A percentile compares a stretch with the other conserved stretches of the same genome.
phyloP scores from a whole-genome alignment of 495 filamentous ascomycete species.

The Gamarada debralockiae region DNA sequence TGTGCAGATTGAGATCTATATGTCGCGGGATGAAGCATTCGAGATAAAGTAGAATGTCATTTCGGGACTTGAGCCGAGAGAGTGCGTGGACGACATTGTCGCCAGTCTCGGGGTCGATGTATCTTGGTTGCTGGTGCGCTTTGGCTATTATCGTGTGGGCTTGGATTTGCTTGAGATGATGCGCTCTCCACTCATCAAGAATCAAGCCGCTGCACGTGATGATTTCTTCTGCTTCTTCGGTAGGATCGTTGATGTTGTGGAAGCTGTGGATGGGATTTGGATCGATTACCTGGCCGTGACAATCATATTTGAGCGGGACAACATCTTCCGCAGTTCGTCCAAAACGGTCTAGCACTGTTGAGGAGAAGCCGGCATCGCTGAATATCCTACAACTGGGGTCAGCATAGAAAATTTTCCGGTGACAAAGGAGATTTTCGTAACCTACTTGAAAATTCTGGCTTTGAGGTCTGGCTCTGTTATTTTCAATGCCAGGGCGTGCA shows the following conservation, averaged over 20 bases:
- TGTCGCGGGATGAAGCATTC: constrained; percentile 1
- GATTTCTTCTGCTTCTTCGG: no score
- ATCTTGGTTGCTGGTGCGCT: not conserved
- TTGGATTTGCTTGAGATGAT: not conserved
- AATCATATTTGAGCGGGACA: not conserved
- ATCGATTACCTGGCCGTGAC: not conserved
- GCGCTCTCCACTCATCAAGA: not conserved
- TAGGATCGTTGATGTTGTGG: not conserved
- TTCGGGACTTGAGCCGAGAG: constrained; percentile 6
- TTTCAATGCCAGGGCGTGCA: not conserved
- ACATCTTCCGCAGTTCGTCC: not conserved
- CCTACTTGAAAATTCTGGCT: constrained; percentile 5
- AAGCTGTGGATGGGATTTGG: not conserved
- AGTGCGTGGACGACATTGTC: constrained; percentile 22
- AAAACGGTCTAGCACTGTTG: not conserved
- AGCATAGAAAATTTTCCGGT: not conserved
- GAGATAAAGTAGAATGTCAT: constrained; percentile 1
- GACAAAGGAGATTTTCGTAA: no score
- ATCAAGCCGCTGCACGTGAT: not conserved
- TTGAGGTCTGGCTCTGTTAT: constrained; percentile 1
- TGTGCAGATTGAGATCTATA: constrained; percentile 20
- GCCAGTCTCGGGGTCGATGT: constrained; percentile 4
- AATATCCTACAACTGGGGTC: not conserved
- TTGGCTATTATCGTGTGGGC: not conserved
- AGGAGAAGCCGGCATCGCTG: not conserved